These are phyloP conservation scores for Phytophthora boehmeriae DNA, from an alignment of 352 stramenopile species.

Conservation along the genomic window DNA sequence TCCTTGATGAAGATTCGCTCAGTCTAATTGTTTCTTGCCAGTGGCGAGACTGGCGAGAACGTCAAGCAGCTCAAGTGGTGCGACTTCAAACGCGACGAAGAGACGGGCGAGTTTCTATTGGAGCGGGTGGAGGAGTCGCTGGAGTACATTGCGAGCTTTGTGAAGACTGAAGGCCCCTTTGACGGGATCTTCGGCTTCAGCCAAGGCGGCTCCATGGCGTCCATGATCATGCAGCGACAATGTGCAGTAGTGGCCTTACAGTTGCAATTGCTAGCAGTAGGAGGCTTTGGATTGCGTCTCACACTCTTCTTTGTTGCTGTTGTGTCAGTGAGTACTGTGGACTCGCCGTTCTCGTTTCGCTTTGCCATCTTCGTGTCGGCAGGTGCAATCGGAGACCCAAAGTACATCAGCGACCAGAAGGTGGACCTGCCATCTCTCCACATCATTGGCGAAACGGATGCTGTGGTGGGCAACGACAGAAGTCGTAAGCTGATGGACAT, in stretches of 20 bases:
- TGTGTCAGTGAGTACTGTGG: slow-evolving; percentile 31
- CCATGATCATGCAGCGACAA: slow-evolving; percentile 72
- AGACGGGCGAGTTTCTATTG: slow-evolving; percentile 48
- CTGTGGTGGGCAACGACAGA: slow-evolving; percentile 59
- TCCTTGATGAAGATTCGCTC: not conserved
- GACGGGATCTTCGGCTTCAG: slow-evolving; percentile 88
- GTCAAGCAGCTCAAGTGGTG: slow-evolving; percentile 79
- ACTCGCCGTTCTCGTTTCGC: slow-evolving; percentile 62
- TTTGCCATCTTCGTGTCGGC: slow-evolving; percentile 83
- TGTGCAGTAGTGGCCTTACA: slow-evolving; percentile 34
- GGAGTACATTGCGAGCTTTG: slow-evolving; percentile 67
- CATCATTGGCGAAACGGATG: slow-evolving; percentile 82
- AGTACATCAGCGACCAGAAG: slow-evolving; percentile 44
- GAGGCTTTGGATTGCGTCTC: not conserved
- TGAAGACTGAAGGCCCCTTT: slow-evolving; percentile 79
- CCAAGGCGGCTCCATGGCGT: slow-evolving; percentile 77
- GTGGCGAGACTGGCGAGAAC: slow-evolving; percentile 40
- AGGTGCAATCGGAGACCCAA: slow-evolving; percentile 46
- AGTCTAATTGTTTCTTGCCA: slow-evolving; percentile 8
- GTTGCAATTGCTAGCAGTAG: too few relatives aligned
- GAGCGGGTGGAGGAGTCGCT: slow-evolving; percentile 65
- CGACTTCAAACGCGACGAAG: slow-evolving; percentile 56
- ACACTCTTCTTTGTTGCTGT: slow-evolving; percentile 14
- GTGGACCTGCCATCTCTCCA: slow-evolving; percentile 77
- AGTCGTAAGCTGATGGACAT: slow-evolving; percentile 60